Base-by-base conservation (phyloP, 2,329 filamentous ascomycete species). In the Epichloe coenophiala region DNA sequence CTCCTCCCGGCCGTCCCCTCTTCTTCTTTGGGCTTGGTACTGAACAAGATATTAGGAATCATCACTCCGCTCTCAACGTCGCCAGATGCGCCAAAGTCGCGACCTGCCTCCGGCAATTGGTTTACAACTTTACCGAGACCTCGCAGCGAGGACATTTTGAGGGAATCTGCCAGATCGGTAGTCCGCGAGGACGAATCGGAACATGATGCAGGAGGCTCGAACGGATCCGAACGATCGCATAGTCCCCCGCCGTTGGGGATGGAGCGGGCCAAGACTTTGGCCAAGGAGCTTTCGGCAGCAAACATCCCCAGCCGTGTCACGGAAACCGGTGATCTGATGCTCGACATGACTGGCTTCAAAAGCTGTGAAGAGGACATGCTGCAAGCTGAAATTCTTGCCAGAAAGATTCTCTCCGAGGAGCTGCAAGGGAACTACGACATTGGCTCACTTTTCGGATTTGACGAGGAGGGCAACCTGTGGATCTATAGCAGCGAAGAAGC, bases 401-500 rank as follows among this genome's bases (percentile, higher is more conserved):
- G 93, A 21, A 93, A 91, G 64, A 88, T 98, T 47, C 76, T 98
- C 12, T 84, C 89, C 0, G 89, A 98, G 63, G 91, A 97, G 67
- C 71, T 97, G 13, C 87, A 95, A 60, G 93, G 90, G 21, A 89
- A 91, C 62, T 96, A 96, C 65, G 93, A 98, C 63, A 95, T 98
- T 59, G 93, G 93, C 5, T 85, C 91, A 2, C 75, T 98, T 33
- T 95, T 98, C 59, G 93, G 90, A 12, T 91, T 93, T 43, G 93
- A 98, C 62, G 89, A 95, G 61, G 82, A 93, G 53, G 93, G 93
- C 6, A 98, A 98, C 60, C 75, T 98, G n/a, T 97, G 93, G 91
- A 97, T 98, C 57, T 98, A 98, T 70, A 93, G 89, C 68, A 97
- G 90, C 60, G 90, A 97, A 65, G 90, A 95, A 62, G 89, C 93